phyloP scores from a whole-genome alignment of 2,329 filamentous ascomycete species.

The Lachnellula occidentalis region DNA sequence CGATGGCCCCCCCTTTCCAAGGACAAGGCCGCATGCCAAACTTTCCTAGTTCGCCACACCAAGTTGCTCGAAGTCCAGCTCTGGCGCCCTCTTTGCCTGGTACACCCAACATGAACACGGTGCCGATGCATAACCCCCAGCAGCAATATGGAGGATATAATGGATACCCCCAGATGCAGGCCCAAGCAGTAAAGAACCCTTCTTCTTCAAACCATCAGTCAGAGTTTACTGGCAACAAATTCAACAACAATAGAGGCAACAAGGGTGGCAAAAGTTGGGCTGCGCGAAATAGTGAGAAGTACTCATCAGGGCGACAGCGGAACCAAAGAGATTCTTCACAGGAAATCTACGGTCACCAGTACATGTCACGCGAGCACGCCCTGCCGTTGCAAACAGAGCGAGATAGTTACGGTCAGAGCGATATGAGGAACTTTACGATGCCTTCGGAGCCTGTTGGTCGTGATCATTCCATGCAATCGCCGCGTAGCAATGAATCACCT shows the following conservation, averaged over 20 bases:
- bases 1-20: constrained; percentile 41
- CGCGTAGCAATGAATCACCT: constrained; percentile 12
- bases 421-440: constrained; percentile 15
- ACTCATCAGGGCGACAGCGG: constrained; percentile 13
- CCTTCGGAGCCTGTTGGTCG: constrained; percentile 14
- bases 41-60: constrained; percentile 61
- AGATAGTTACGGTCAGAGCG: constrained; percentile 16
- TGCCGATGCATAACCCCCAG: constrained; percentile 52
- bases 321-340: constrained; percentile 21
- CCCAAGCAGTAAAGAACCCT: constrained; percentile 49
- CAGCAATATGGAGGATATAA: constrained; percentile 40
- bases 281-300: constrained; percentile 24
- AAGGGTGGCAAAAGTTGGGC: constrained; percentile 14
- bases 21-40: constrained; percentile 43
- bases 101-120: constrained; percentile 63
- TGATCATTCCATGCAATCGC: constrained; percentile 15
- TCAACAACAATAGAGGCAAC: constrained; percentile 8
- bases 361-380: constrained; percentile 17
- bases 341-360: constrained; percentile 24
- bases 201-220: constrained; percentile 28
- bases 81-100: constrained; percentile 60
- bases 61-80: constrained; percentile 59
- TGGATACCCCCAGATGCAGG: constrained; percentile 27
- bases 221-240: constrained; percentile 17
- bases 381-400: constrained; percentile 10